A percentile compares a stretch with the other conserved stretches of the same genome.
Conservation (phyloP, 352 stramenopile species). For the Phytophthora pluvialis region DNA sequence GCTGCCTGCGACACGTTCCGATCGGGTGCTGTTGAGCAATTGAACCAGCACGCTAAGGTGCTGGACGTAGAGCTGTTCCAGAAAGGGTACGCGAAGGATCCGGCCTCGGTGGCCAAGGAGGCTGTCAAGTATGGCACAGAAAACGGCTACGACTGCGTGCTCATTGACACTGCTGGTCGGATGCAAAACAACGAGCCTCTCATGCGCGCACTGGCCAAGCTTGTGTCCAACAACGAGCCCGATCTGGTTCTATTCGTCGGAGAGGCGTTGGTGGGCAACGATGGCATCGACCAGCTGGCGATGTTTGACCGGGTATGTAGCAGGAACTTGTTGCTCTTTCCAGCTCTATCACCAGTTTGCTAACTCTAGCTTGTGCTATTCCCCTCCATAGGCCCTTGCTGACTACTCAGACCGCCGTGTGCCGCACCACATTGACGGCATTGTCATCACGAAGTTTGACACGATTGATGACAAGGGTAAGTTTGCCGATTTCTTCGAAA, state of each 20-base stretch:
- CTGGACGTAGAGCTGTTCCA: constrained; percentile 97
- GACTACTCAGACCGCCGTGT: constrained; percentile 88
- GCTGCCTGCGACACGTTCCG: constrained; percentile 99
- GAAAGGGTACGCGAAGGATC: constrained; percentile 97
- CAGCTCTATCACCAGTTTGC: neutral
- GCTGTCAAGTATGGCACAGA: constrained; percentile 95
- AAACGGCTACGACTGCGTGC: constrained; percentile 96
- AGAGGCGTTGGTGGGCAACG: constrained; percentile 98
- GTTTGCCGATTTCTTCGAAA: constrained; percentile 8
- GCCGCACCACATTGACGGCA: constrained; percentile 96
- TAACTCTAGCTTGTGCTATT: constrained; percentile 21
- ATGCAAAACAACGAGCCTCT: constrained; percentile 99
- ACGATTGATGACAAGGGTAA: constrained; percentile 98
- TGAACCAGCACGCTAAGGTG: constrained; percentile 97
- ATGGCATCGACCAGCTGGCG: constrained; percentile 98
- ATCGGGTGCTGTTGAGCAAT: constrained; percentile 98
- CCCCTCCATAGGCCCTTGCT: constrained; percentile 70
- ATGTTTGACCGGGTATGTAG: constrained; percentile 92
- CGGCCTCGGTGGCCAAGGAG: constrained; percentile 94
- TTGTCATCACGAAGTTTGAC: constrained; percentile 99
- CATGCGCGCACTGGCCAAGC: constrained; percentile 97
- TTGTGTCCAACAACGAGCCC: constrained; percentile 96
- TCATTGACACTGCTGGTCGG: constrained; percentile 98
- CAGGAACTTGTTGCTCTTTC: neutral
- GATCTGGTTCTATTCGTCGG: constrained; percentile 99